A percentile compares a stretch with the other conserved stretches of the same genome.
Conservation (phyloP, 1,284 basidiomycete genomes). For the Trichosporon sp. region DNA sequence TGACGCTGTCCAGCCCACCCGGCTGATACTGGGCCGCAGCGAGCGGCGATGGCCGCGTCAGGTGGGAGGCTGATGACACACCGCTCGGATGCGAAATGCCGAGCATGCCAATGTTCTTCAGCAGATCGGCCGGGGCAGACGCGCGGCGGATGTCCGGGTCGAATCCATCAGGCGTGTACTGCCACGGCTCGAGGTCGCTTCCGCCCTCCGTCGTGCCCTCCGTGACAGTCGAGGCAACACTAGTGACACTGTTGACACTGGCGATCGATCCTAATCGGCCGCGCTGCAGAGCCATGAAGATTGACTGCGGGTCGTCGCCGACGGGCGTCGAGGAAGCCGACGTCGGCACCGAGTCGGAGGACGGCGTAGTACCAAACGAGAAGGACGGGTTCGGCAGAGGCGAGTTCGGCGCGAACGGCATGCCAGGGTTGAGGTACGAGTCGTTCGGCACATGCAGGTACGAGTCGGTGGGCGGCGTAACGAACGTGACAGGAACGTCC, state of each 20-base stretch:
- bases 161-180: slow-evolving; percentile 12
- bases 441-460: slow-evolving; percentile 4
- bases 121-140: slow-evolving; percentile 28
- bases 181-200: slow-evolving; percentile 14
- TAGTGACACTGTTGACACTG: slow-evolving; percentile 23
- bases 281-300: slow-evolving; percentile 33
- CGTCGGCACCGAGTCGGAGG: neutral
- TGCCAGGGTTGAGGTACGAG: slow-evolving; percentile 16
- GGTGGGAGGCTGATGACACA: neutral
- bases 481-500: slow-evolving; percentile 10
- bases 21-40: slow-evolving; percentile 5
- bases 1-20: neutral
- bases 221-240: slow-evolving; percentile 24
- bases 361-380: slow-evolving; percentile 35
- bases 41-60: slow-evolving; percentile 14
- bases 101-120: slow-evolving; percentile 29
- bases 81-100: slow-evolving; percentile 20
- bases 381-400: slow-evolving; percentile 41
- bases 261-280: slow-evolving; percentile 41
- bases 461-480: slow-evolving; percentile 9
- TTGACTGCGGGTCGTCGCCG: slow-evolving; percentile 16
- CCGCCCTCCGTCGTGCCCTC: slow-evolving; percentile 27
- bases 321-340: slow-evolving; percentile 3
- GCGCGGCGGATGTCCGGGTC: slow-evolving; percentile 29
- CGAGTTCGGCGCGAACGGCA: slow-evolving; percentile 30